phyloP scores from a whole-genome alignment of 2,329 filamentous ascomycete species.

The Aspergillus viridinutans region DNA sequence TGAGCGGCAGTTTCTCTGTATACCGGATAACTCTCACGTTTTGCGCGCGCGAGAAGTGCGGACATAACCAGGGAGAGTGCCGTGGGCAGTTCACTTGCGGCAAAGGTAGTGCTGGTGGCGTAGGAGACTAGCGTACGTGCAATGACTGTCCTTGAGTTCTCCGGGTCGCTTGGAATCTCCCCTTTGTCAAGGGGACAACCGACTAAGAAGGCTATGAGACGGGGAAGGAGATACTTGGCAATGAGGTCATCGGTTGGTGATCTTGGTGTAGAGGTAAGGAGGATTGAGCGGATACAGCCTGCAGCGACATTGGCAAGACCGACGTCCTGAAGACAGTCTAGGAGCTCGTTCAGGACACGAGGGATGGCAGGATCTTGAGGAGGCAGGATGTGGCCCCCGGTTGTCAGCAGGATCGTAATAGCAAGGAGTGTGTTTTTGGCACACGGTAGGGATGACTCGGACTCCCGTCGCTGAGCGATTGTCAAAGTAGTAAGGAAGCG shows the following conservation, averaged over 20 bases:
- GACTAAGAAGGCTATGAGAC: conserved; percentile 70
- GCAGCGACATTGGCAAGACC: conserved; percentile 75
- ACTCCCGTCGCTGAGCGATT: conserved; percentile 48
- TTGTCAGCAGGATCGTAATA: conserved; percentile 82
- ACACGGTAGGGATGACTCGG: conserved; percentile 72
- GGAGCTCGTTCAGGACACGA: conserved; percentile 71
- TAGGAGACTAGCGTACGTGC: conserved; percentile 73
- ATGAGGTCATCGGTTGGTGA: conserved; percentile 67
- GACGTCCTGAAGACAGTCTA: conserved; percentile 69
- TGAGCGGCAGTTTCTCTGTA: conserved; percentile 71
- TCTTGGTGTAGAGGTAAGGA: conserved; percentile 61
- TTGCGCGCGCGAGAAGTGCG: conserved; percentile 68
- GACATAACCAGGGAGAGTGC: conserved; percentile 76
- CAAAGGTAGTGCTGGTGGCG: conserved; percentile 46
- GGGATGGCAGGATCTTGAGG: conserved; percentile 70
- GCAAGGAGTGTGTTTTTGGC: conserved; percentile 92
- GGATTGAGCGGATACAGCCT: conserved; percentile 80
- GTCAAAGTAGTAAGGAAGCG: conserved; percentile 71
- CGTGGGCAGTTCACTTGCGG: conserved; percentile 26
- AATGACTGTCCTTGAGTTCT: conserved; percentile 66
- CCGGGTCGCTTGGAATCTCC: conserved; percentile 63
- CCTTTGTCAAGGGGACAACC: conserved; percentile 49
- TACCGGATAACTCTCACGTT: conserved; percentile 54
- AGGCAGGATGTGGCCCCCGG: conserved; percentile 67
- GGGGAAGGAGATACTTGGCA: conserved; percentile 68